Conservation (phyloP, 371 early-diverging fungal genomes). For the Mucor indicus region DNA sequence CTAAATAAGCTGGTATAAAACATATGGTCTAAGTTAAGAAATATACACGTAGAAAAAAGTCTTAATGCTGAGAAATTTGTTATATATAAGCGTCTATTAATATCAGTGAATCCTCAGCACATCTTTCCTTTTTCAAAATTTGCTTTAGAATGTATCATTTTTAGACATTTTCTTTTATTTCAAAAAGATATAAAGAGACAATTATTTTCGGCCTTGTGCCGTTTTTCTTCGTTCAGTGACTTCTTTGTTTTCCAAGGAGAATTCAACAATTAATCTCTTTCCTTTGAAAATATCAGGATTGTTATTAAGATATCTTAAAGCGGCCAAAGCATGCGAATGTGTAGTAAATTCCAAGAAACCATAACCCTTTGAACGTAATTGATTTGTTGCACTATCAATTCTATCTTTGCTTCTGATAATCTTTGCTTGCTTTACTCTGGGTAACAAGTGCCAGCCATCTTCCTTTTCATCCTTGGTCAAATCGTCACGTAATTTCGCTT, state of each 20-base stretch:
- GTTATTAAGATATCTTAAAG: constrained; percentile 89
- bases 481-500: constrained; percentile 58
- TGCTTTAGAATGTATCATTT: too few relatives aligned
- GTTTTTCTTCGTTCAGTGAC: constrained; percentile 61
- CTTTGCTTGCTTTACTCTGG: constrained; percentile 78
- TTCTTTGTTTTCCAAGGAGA: constrained; percentile 87
- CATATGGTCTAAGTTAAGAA: too few relatives aligned
- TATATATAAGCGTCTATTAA: too few relatives aligned
- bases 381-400: constrained; percentile 65
- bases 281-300: constrained; percentile 68
- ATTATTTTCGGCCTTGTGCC: too few relatives aligned
- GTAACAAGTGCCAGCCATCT: constrained; percentile 71
- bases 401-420: constrained; percentile 77
- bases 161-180: too few relatives aligned
- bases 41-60: too few relatives aligned
- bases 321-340: constrained; percentile 90
- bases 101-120: too few relatives aligned
- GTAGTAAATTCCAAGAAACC: constrained; percentile 88
- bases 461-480: constrained; percentile 70
- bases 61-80: too few relatives aligned
- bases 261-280: constrained; percentile 79
- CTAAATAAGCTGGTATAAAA: too few relatives aligned
- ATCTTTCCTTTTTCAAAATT: too few relatives aligned
- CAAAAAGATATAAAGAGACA: too few relatives aligned
- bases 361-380: constrained; percentile 81